Evolutionary conservation across 371 early-diverging fungal species (phyloP), one percentile per base, ranked within the genome.

Genomic region (Mucor racemosus): DNA sequence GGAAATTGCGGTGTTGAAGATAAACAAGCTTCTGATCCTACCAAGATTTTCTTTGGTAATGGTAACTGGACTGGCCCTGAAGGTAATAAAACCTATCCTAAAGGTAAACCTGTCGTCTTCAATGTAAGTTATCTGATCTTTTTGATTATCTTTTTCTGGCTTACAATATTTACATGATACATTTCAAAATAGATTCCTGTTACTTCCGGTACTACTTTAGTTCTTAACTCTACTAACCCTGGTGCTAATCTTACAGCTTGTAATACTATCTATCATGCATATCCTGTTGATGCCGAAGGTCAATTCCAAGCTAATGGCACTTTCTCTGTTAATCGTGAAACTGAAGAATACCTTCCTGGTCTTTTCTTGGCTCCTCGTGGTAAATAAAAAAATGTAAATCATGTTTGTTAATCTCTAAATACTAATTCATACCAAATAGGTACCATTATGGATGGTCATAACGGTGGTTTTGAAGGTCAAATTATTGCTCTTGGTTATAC

Each of bases 331-430:
- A 46, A 62, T 8, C 46, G 35, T 34, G 50, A 36, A 36, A 48
- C 62, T 19, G 36, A 62, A n/a, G 10, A 62, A 11, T 48, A 50
- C 21, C 33, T 62, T 36, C 33, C 46, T 10, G 62, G 62, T 21
- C 46, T 62, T 11, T 62, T 62, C 36, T 36, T 62, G 44, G 62
- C 62, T 19, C 62, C 62, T 19, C 62, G 50, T 33, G 62, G 62
- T 62, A 40, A 36, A 39, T 57, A 1, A 38, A 35, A 14, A 14
- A 38, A 15, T 44, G 44, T n/a, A 8, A 17, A 38, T 38, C 1
- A 11, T 38, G 4, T 38, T 38, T 38, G 26, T 26, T 26, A 26
- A 26, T 26, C 3, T 26, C 26, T 44, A 8, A 44, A 0, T 17
- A 7, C 0, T 7, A 17, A 17, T n/a, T 4, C 10, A 10, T 3